Conservation (phyloP, 2,329 filamentous ascomycete species). For the Paraphoma sp. region DNA sequence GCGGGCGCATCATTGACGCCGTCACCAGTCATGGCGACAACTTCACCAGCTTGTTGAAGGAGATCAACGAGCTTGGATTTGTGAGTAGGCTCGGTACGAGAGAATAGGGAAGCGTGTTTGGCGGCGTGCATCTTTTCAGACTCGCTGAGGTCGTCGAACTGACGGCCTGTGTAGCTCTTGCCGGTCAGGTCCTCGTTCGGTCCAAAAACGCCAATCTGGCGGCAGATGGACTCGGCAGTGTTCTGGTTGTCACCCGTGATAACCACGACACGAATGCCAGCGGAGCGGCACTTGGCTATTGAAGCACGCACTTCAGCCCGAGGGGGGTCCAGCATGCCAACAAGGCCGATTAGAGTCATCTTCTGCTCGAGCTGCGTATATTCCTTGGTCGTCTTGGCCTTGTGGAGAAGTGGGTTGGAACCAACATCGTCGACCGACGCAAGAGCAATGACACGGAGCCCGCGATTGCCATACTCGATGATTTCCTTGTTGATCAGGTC, state of each 20-base stretch:
- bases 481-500: slow-evolving; percentile 79
- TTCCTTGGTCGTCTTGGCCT: slow-evolving; percentile 81
- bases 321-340: slow-evolving; percentile 96
- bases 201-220: slow-evolving; percentile 93
- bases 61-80: slow-evolving; percentile 98
- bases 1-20: slow-evolving; percentile 98
- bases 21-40: slow-evolving; percentile 99
- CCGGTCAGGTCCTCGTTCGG: slow-evolving; percentile 80
- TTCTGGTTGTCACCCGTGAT: slow-evolving; percentile 98
- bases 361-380: slow-evolving; percentile 90
- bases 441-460: slow-evolving; percentile 92
- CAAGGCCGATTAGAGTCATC: slow-evolving; percentile 91
- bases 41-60: slow-evolving; percentile 88
- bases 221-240: slow-evolving; percentile 96
- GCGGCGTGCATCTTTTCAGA: slow-evolving; percentile 83
- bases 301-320: slow-evolving; percentile 87
- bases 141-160: slow-evolving; percentile 86
- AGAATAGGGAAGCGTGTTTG: slow-evolving; percentile 88
- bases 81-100: slow-evolving; percentile 91
- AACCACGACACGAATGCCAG: slow-evolving; percentile 95
- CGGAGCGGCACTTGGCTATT: slow-evolving; percentile 86
- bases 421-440: slow-evolving; percentile 81
- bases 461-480: slow-evolving; percentile 86
- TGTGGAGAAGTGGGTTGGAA: slow-evolving; percentile 71
- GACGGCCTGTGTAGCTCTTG: slow-evolving; percentile 93